Evolutionary conservation across 768 basidiomycete genomes (phyloP).

Genomic region (Rhodosporidiobolus sp.): DNA sequence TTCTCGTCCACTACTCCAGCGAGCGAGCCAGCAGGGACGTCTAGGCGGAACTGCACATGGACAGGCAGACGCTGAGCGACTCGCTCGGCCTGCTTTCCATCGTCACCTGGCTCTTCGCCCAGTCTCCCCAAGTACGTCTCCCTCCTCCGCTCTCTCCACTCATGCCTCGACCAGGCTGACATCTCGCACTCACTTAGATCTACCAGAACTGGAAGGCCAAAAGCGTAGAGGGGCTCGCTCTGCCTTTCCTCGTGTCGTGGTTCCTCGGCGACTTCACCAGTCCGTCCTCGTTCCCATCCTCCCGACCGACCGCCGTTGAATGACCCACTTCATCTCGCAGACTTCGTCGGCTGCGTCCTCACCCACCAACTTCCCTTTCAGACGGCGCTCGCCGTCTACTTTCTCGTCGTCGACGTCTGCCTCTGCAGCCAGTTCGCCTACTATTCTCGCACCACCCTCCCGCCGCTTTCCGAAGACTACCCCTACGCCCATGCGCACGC

Average conservation of each 20-base stretch:
- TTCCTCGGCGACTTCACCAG: constrained; percentile 82
- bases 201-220: constrained; percentile 41
- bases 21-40: too few species aligned
- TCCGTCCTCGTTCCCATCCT: constrained; percentile 58
- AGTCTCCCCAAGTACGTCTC: constrained; percentile 68
- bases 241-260: constrained; percentile 94
- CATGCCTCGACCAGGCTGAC: constrained; percentile 23
- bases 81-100: constrained; percentile 67
- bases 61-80: constrained; percentile 15
- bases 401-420: constrained; percentile 73
- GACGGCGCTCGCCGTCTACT: constrained; percentile 80
- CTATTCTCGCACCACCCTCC: constrained; percentile 32
- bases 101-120: constrained; percentile 76
- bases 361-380: constrained; percentile 95
- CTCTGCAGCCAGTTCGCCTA: constrained; percentile 79
- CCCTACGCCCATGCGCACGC: constrained; percentile 23
- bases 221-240: constrained; percentile 59
- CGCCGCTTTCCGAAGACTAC: constrained; percentile 25
- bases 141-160: not conserved
- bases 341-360: constrained; percentile 62
- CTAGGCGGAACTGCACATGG: not conserved
- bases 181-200: constrained; percentile 26
- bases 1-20: too few species aligned
- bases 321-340: too few species aligned
- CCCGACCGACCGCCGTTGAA: not conserved